Percentiles rank a stretch among this genome's conserved stretches.
phyloP scores from a whole-genome alignment of 1,139 yeast species.

The Sporopachydermia cereana region DNA sequence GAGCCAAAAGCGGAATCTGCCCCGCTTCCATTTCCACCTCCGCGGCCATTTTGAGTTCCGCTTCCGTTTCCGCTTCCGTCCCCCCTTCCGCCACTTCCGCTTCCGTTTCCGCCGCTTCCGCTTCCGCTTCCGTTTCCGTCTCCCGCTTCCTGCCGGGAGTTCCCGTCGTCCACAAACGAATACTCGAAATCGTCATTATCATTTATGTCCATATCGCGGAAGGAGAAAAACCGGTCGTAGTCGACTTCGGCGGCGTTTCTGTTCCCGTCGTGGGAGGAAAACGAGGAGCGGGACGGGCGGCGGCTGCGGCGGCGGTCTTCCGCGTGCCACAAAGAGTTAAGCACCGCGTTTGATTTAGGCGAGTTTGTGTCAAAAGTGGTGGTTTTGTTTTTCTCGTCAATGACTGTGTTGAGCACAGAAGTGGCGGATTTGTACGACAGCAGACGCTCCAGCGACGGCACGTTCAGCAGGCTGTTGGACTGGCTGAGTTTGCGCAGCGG shows the following conservation, averaged over 20 bases:
- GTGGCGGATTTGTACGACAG: conserved; percentile 5
- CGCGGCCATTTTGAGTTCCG: not conserved
- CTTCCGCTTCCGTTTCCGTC: not conserved
- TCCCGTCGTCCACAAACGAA: not conserved
- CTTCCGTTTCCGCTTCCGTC: not conserved
- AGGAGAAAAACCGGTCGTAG: not conserved
- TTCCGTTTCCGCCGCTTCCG: not conserved
- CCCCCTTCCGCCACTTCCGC: not conserved
- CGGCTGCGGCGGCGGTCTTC: not conserved
- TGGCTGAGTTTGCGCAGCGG: conserved; percentile 3
- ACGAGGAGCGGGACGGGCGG: not conserved
- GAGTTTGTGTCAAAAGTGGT: conserved; percentile 5
- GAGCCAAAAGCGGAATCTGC: no score
- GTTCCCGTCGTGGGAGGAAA: not conserved
- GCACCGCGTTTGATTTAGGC: conserved; percentile 1
- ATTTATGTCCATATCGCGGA: not conserved
- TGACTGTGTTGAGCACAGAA: conserved; percentile 1
- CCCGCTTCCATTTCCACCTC: not conserved
- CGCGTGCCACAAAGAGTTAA: conserved; percentile 3
- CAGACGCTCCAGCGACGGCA: not conserved
- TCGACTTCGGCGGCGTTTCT: not conserved
- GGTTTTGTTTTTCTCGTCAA: conserved; percentile 2
- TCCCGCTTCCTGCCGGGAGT: not conserved
- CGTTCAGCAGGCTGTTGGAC: conserved; percentile 2
- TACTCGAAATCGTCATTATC: conserved; percentile 4